These are phyloP conservation scores for Jimgerdemannia flammicorona DNA, from an alignment of 192 early-diverging fungal species.

Conservation along the genomic window DNA sequence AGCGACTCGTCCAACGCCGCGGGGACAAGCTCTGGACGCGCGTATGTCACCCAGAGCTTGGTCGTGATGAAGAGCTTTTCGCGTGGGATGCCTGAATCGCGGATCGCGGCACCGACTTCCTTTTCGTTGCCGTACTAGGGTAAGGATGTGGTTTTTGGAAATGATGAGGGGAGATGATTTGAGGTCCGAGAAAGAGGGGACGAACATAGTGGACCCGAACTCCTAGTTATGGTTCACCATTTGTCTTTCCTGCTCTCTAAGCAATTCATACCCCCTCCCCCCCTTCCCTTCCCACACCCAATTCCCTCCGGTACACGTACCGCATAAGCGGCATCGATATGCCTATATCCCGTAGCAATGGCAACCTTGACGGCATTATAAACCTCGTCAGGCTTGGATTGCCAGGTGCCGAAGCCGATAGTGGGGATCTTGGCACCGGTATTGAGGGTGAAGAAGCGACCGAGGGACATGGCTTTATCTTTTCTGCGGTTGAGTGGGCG, in stretches of 20 bases:
- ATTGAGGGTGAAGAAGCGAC: background rate
- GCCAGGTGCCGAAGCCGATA: slow-evolving; percentile 53
- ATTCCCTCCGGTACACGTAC: slow-evolving; percentile 8
- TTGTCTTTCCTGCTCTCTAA: background rate
- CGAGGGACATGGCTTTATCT: background rate
- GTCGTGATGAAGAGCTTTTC: slow-evolving; percentile 77
- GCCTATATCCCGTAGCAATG: slow-evolving; percentile 63
- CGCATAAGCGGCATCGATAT: slow-evolving; percentile 48
- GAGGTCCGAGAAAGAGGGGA: slow-evolving; percentile 6
- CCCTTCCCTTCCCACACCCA: too few species aligned
- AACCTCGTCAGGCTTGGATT: slow-evolving; percentile 45
- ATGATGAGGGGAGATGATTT: slow-evolving; percentile 18
- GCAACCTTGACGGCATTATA: slow-evolving; percentile 64
- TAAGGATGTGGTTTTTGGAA: background rate
- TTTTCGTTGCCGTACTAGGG: slow-evolving; percentile 69
- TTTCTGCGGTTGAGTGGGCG: too few species aligned
- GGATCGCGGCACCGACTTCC: slow-evolving; percentile 75
- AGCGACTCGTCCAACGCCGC: slow-evolving; percentile 64
- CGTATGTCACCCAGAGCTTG: slow-evolving; percentile 54
- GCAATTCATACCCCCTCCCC: background rate
- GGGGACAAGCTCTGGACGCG: slow-evolving; percentile 54
- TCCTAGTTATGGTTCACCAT: background rate
- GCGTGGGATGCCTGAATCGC: slow-evolving; percentile 54
- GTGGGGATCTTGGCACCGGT: slow-evolving; percentile 3
- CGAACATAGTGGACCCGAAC: too few species aligned